Conservation (phyloP, 2,329 filamentous ascomycete species). For the Chlorencoelia australis region DNA sequence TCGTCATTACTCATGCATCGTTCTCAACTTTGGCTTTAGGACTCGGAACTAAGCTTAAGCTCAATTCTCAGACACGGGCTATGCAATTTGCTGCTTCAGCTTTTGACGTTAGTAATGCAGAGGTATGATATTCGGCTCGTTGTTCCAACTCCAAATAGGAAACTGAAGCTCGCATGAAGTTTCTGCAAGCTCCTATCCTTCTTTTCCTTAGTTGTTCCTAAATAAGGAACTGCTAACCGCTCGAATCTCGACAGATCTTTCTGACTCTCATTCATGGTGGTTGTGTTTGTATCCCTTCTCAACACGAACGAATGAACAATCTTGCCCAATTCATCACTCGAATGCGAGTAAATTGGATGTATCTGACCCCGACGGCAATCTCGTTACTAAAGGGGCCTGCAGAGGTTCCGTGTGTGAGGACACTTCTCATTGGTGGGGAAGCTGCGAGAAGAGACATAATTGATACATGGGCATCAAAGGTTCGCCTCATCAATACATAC, state of each 20-base stretch:
- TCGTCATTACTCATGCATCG: conserved; percentile 10
- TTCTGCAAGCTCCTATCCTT: too few relatives aligned
- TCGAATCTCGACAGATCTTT: conserved; percentile 14
- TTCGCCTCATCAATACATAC: conserved; percentile 42
- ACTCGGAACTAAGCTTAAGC: conserved; percentile 7
- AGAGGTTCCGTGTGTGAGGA: conserved; percentile 59
- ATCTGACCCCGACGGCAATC: conserved; percentile 24
- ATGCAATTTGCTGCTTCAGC: conserved; percentile 28
- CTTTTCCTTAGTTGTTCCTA: too few relatives aligned
- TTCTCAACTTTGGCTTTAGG: conserved; percentile 5
- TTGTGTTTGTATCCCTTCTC: conserved; percentile 30
- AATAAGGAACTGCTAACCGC: too few relatives aligned
- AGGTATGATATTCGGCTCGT: too few relatives aligned
- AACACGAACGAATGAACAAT: conserved; percentile 30
- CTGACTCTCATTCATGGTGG: conserved; percentile 30
- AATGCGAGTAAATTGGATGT: conserved; percentile 17
- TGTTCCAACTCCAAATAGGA: too few relatives aligned
- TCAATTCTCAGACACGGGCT: conserved; percentile 9
- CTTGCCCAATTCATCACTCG: conserved; percentile 24
- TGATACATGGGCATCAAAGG: conserved; percentile 28
- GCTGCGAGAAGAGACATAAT: conserved; percentile 30
- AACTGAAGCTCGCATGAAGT: too few relatives aligned
- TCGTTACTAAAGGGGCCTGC: conserved; percentile 42
- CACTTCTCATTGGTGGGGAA: conserved; percentile 34
- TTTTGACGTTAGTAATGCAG: conserved; percentile 29